Evolutionary conservation across 352 stramenopile species (phyloP).

Genomic region (Phytophthora syringae): DNA sequence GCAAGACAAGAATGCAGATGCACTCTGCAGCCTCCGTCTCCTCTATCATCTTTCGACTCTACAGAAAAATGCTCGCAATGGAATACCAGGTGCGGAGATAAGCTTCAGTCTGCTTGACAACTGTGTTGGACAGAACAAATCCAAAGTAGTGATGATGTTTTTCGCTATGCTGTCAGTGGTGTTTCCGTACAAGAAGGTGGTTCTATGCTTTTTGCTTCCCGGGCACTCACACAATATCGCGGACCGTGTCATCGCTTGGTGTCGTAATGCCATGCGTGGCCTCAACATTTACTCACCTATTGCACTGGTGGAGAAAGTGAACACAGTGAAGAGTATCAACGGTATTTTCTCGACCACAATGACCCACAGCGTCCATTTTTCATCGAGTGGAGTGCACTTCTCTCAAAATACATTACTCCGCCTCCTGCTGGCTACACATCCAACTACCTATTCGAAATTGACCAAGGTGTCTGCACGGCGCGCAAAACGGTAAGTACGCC

Average conservation of each 20-base stretch:
- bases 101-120: slow-evolving; percentile 15
- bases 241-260: slow-evolving; percentile 18
- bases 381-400: not conserved
- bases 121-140: slow-evolving; percentile 23
- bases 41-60: too few species aligned
- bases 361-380: slow-evolving; percentile 5
- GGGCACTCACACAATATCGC: slow-evolving; percentile 17
- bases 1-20: too few species aligned
- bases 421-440: slow-evolving; percentile 11
- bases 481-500: slow-evolving; percentile 5
- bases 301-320: not conserved
- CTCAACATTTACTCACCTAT: slow-evolving; percentile 11
- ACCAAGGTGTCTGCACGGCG: slow-evolving; percentile 11
- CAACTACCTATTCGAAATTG: slow-evolving; percentile 18
- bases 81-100: not conserved
- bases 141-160: slow-evolving; percentile 16
- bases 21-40: too few species aligned
- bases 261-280: not conserved
- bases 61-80: not conserved
- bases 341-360: slow-evolving; percentile 18
- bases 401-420: slow-evolving; percentile 15
- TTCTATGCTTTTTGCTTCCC: not conserved
- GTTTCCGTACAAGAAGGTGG: not conserved
- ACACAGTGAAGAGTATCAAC: slow-evolving; percentile 6
- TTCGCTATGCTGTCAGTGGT: slow-evolving; percentile 19